phyloP scores from a whole-genome alignment of 2,329 filamentous ascomycete species.

The Verticillium nonalfalfae region DNA sequence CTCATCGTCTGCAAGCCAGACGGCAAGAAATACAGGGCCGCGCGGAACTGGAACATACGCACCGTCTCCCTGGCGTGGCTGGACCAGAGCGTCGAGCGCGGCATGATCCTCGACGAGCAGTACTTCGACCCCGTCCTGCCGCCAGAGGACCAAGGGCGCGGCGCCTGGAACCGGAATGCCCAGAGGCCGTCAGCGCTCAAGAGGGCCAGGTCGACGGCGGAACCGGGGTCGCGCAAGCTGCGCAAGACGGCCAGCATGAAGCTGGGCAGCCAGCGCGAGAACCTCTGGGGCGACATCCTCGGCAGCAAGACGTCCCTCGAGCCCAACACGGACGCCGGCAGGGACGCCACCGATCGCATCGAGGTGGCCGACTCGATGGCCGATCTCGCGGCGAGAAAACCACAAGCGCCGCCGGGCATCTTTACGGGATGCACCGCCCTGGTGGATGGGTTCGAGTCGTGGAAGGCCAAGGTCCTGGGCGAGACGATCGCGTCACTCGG shows the following conservation, averaged over 20 bases:
- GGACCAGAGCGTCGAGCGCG: constrained; percentile 71
- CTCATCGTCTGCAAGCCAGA: constrained; percentile 73
- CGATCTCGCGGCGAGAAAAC: constrained; percentile 16
- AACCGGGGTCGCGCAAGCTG: constrained; percentile 68
- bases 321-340: constrained; percentile 1
- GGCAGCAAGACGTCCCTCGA: constrained; percentile 24
- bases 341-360: constrained; percentile 1
- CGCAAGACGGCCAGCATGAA: constrained; percentile 83
- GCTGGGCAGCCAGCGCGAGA: constrained; percentile 70
- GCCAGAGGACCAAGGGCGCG: constrained; percentile 63
- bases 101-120: constrained; percentile 86
- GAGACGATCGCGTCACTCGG: constrained; percentile 42
- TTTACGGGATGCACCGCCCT: constrained; percentile 53
- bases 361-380: constrained; percentile 20
- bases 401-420: constrained; percentile 25
- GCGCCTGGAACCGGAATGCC: constrained; percentile 58
- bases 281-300: constrained; percentile 88
- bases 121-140: constrained; percentile 74
- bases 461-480: constrained; percentile 41
- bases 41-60: constrained; percentile 73
- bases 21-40: constrained; percentile 86
- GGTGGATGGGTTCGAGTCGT: constrained; percentile 51
- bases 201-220: constrained; percentile 44
- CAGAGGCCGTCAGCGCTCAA: constrained; percentile 34
- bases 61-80: constrained; percentile 84